Conservation (phyloP, 208 protist genomes). For the Crithidia expoeki region DNA sequence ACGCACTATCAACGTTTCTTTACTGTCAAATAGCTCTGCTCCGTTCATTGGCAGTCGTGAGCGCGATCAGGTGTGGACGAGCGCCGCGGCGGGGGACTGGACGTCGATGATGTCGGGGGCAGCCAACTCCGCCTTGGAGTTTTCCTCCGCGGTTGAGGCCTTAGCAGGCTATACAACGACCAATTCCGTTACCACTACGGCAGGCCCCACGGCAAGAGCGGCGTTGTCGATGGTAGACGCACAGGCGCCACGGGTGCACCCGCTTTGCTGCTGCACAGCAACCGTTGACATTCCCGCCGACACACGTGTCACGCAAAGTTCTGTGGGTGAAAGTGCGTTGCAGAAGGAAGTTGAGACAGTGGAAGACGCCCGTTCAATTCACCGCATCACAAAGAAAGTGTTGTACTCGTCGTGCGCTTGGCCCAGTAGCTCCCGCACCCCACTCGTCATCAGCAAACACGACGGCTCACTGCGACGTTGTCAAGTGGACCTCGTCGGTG, state of each 20-base stretch:
- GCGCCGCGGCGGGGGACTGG: not conserved
- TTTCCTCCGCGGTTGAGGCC: slow-evolving; percentile 4
- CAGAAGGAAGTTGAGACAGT: not conserved
- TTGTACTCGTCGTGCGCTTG: slow-evolving; percentile 18
- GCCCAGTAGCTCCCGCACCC: slow-evolving; percentile 8
- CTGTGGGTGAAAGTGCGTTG: not conserved
- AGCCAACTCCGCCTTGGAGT: slow-evolving; percentile 10
- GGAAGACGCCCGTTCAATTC: not conserved
- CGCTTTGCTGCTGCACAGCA: slow-evolving; percentile 20
- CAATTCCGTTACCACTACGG: not conserved
- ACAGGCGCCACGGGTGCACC: slow-evolving; percentile 6
- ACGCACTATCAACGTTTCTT: too few relatives aligned
- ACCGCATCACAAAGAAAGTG: not conserved
- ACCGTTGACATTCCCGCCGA: not conserved
- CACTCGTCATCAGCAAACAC: slow-evolving; percentile 5
- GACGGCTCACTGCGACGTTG: slow-evolving; percentile 20
- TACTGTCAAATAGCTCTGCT: not conserved
- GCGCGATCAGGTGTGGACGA: not conserved
- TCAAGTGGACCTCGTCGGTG: slow-evolving; percentile 3
- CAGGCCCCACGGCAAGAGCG: not conserved
- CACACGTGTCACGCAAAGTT: not conserved
- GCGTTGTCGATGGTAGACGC: not conserved
- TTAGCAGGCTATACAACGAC: not conserved
- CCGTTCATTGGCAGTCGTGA: not conserved
- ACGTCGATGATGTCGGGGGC: slow-evolving; percentile 24